Evolutionary conservation across 495 filamentous ascomycete species (phyloP), one percentile per base, ranked within the genome.

Genomic region (Xylaria castorea): DNA sequence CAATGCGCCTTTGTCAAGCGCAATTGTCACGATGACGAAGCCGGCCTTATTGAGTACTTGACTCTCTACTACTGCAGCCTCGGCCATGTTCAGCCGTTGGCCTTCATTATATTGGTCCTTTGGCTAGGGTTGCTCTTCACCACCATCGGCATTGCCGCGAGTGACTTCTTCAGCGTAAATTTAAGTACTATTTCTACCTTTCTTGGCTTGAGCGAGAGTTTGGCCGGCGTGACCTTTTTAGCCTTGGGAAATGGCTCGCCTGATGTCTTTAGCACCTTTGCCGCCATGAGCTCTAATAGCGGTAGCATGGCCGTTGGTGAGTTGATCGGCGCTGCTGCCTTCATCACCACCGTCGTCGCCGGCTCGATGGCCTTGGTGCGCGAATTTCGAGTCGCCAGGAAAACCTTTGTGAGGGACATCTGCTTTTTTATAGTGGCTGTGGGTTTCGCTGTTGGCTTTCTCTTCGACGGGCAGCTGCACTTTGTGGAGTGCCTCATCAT

Each of bases 171-270:
- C 81, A 98, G 95, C 82, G 90, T 98, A 79, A 97, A 99, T 79
- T 87, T 99, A 42, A 95, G 93, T 80, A 97, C 97, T 22, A 92
- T 98, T 71, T 89, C 97, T 25, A 91, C 85, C 72, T 89, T 97
- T 53, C 85, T 98, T 8, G 95, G 95, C 18, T 89, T 99, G 87
- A 97, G 94, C 78, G 95, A 99, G 83, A 97, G 93, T 78, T 89
- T 98, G 84, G 94, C 97, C 0, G 97, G 97, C 32, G 97, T 99
- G 22, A 99, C 97, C 1, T 97, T 99, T 76, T 85, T 98, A 64
- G 97, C 97, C 5, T 96, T 99, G 81, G 97, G 97, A 66, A 99
- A 99, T 83, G 97, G 97, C n/a, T 98, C 95, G 74, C 97, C 97
- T 0, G 97, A 99, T 81, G 95, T 99, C 22, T 99, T 99, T 81